Base-by-base conservation (phyloP, 805 yeast species). In the Saccharomycopsis babjevae region DNA sequence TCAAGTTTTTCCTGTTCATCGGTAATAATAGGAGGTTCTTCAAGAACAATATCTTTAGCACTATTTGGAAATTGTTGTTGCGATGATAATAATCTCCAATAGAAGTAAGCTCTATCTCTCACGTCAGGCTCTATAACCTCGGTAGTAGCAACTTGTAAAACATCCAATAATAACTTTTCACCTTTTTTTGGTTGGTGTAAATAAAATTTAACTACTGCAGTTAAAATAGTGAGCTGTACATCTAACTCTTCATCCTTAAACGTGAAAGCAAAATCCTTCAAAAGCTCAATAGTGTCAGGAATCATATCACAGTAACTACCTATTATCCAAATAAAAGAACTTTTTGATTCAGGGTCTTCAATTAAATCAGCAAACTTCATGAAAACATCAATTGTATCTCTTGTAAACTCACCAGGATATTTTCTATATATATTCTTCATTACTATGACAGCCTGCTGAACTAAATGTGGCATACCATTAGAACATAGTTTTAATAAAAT, bases 81-180 rank as follows among this genome's bases (percentile, higher is more conserved):
- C 6, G 78, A 63, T 0, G 94, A 82, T 6, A 92, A 72, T 34
- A 92, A 72, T 61, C 96, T 78, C 94, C 96, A 87, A 73, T 93
- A 92, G 73, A 89, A 83, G 68, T 77, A 86, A 0, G 93, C 97
- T 46, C 97, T 74, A 65, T 89, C 96, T 63, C 97, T 78, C 11
- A 91, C 72, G 72, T 93, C 98, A 0, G 97, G 97, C 66, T 89
- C 85, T 64, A 85, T 84, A 1, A 78, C 75, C 13, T 84, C 87
- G 66, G 89, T 94, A 0, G 96, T 87, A 7, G 91, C 87, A 70
- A 76, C 71, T 67, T 83, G 84, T 60, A 91, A 73, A 0, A 86
- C 75, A 39, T 77, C 76, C 42, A 89, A 74, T 1, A 90, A 82
- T 13, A 86, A 67, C 1, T 74, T 68, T 66, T 86, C 87, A 1